Base-by-base conservation (phyloP, 768 basidiomycete species). In the Hypsizygus marmoreus region DNA sequence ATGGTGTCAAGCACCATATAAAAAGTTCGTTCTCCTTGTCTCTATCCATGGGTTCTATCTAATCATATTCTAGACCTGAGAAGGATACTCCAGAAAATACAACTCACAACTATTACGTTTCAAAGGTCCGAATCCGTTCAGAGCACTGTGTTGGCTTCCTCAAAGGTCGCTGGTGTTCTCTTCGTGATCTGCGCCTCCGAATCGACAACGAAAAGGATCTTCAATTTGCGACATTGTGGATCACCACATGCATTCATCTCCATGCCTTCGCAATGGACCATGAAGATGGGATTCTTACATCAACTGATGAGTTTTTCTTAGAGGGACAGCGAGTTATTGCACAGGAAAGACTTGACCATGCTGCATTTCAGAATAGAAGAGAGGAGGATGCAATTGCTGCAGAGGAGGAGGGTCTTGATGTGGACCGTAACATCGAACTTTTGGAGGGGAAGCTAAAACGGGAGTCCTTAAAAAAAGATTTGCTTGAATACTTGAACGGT, bases 131-230 rank as follows among this genome's bases (percentile, higher is more conserved):
- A 1, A 53, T 67, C 2, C 50, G 58, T 2, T 69, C 66, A 6
- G 67, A 69, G 30, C 65, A 69, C 39, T 52, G 48, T 26, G 45
- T 67, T 11, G 67, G 65, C 5, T 63, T 45, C 31, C 39, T 65
- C 2, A 69, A 67, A 44, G 67, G 63, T 10, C 47, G 60, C 0
- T 69, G 49, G 46, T 44, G 17, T 6, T 69, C 64, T 4, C 47
- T 70, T 0, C 20, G 42, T 8, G 58, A 61, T 10, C 48, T 70
- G 6, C 46, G 49, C 6, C 28, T 64, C 13, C 36, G 19, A 3
- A 68, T 70, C 42, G 50, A 61, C 22, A 26, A 51, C 33, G 30
- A 47, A 12, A 32, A 49, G 2, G 44, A 42, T 4, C 36, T 51
- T 5, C 23, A 55, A 22, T 51, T 45, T 41, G 63, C 64, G 36